Evolutionary conservation across 805 yeast species (phyloP).

Genomic region (Saccharomyces mikatae): DNA sequence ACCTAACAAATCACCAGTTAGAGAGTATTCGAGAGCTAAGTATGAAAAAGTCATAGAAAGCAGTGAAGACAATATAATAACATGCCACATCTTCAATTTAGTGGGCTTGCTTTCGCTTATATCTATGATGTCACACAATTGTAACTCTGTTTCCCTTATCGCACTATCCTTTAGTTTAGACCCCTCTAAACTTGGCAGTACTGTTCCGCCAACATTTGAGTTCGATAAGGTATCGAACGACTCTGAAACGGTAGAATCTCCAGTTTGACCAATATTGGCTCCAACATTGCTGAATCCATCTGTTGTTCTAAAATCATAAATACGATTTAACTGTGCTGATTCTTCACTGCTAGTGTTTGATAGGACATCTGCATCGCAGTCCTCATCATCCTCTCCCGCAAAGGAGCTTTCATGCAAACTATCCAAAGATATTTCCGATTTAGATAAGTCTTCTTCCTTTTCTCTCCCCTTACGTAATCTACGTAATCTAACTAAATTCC

Average conservation of each 20-base stretch:
- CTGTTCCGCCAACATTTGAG: constrained; percentile 4
- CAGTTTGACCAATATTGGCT: not conserved
- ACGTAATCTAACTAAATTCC: constrained; percentile 8
- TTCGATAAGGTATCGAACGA: constrained; percentile 12
- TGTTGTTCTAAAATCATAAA: not conserved
- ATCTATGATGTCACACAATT: not conserved
- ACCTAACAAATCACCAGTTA: not conserved
- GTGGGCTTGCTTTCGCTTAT: not conserved
- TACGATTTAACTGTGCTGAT: constrained; percentile 2
- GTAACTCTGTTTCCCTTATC: not conserved
- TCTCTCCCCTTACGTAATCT: constrained; percentile 3
- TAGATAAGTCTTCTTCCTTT: constrained; percentile 5
- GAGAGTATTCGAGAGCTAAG: not conserved
- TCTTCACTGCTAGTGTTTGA: constrained; percentile 20
- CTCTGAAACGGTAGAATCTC: constrained; percentile 2
- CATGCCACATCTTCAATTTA: constrained; percentile 9
- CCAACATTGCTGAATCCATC: constrained; percentile 1
- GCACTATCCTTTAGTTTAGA: not conserved
- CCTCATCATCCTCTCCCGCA: constrained; percentile 4
- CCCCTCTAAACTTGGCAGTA: not conserved
- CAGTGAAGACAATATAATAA: constrained; percentile 8
- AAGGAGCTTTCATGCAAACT: constrained; percentile 1
- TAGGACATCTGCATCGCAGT: constrained; percentile 15
- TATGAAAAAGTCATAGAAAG: constrained; percentile 5
- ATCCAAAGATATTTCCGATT: constrained; percentile 4